phyloP scores from a whole-genome alignment of 371 early-diverging fungal genomes.

The Mucor indicus region DNA sequence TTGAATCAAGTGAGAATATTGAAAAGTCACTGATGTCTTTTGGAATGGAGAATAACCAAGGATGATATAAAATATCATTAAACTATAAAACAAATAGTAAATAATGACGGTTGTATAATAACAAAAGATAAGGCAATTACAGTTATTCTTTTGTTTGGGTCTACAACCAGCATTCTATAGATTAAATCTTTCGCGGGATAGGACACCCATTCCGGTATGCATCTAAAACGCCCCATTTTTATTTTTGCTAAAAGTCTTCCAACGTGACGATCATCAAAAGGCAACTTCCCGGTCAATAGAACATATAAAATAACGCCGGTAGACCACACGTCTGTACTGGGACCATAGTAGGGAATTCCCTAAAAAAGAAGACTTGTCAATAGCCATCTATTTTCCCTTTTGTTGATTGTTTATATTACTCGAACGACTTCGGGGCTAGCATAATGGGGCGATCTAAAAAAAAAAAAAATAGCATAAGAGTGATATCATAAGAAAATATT shows the following conservation, averaged over 20 bases:
- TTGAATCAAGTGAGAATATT: conserved; percentile 1
- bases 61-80: conserved; percentile 29
- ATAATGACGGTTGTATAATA: neutral
- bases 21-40: neutral
- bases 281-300: conserved; percentile 69
- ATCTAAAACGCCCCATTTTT: conserved; percentile 30
- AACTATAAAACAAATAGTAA: conserved; percentile 16
- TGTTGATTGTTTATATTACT: conserved; percentile 22
- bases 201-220: conserved; percentile 61
- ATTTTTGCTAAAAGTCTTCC: conserved; percentile 69
- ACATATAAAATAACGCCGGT: conserved; percentile 73
- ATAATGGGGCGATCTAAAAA: conserved; percentile 79
- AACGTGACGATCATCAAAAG: conserved; percentile 75
- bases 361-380: conserved; percentile 74
- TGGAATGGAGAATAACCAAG: conserved; percentile 23
- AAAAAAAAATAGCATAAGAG: conserved; percentile 17
- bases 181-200: conserved; percentile 55
- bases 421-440: conserved; percentile 89
- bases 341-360: conserved; percentile 71
- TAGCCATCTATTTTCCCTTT: conserved; percentile 15
- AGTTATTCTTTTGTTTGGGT: conserved; percentile 35
- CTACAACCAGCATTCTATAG: conserved; percentile 23
- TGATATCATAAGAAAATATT: conserved; percentile 38
- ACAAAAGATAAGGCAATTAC: conserved; percentile 27
- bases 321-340: conserved; percentile 75